A percentile compares a stretch with the other conserved stretches of the same genome.
Evolutionary conservation across 2,329 filamentous ascomycete genomes (phyloP).

Genomic region (Celoporthe dispersa): DNA sequence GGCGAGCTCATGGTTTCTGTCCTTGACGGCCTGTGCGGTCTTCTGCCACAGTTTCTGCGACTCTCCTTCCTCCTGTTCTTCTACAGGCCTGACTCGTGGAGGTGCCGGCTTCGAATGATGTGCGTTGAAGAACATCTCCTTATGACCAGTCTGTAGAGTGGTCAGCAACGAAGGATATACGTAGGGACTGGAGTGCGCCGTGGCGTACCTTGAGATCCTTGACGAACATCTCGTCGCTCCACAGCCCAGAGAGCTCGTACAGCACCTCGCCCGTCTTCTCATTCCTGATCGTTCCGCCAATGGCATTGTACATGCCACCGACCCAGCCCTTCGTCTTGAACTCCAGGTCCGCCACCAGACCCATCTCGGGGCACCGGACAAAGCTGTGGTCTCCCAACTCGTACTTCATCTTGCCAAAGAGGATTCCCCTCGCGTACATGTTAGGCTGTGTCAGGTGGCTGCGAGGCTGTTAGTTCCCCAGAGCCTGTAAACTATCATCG

Average conservation of each 20-base stretch:
- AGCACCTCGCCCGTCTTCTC: conserved; percentile 83
- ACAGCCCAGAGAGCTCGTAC: conserved; percentile 90
- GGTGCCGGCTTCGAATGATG: conserved; percentile 74
- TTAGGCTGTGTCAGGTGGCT: conserved; percentile 96
- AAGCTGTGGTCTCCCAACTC: conserved; percentile 96
- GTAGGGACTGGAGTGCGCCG: background rate
- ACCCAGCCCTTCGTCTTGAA: conserved; percentile 99
- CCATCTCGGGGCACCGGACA: conserved; percentile 86
- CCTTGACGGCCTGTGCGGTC: conserved; percentile 80
- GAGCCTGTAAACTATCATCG: conserved; percentile 31
- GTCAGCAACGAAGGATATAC: conserved; percentile 23
- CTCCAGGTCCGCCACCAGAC: conserved; percentile 87
- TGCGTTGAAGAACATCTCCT: conserved; percentile 88
- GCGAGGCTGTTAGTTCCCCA: conserved; percentile 13
- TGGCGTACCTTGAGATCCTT: conserved; percentile 74
- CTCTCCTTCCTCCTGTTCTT: conserved; percentile 88
- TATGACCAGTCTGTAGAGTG: conserved; percentile 74
- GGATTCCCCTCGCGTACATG: conserved; percentile 96
- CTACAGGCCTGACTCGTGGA: conserved; percentile 74
- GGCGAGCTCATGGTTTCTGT: conserved; percentile 83
- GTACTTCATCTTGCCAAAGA: conserved; percentile 99
- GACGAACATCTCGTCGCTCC: conserved; percentile 94
- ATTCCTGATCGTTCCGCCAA: conserved; percentile 88
- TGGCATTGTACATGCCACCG: conserved; percentile 93
- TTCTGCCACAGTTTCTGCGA: conserved; percentile 86